Conservation (phyloP, 495 filamentous ascomycete genomes). For the Elaphomyces granulatus region DNA sequence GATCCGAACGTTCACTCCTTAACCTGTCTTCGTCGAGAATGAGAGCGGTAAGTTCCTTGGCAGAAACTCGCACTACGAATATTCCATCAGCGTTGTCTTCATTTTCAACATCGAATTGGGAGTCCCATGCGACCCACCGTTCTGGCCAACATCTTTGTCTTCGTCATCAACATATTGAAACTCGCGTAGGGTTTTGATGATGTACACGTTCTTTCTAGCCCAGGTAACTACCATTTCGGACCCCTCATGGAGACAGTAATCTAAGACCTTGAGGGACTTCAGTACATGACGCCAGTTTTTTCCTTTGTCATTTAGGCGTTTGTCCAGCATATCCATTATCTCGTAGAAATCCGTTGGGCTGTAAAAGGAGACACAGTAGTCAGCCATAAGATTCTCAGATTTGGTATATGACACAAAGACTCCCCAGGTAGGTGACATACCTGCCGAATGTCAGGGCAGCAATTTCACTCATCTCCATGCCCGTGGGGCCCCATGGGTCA, state of each 20-base stretch:
- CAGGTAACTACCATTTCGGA: conserved; percentile 94
- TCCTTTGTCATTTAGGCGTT: conserved; percentile 96
- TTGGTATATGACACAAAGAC: no score
- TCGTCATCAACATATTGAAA: conserved; percentile 96
- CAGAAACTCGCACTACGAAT: conserved; percentile 71
- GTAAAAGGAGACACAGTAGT: conserved; percentile 11
- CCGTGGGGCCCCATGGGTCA: conserved; percentile 97
- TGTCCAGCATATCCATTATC: conserved; percentile 99
- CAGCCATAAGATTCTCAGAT: conserved; percentile 1
- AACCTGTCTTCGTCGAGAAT: conserved; percentile 90
- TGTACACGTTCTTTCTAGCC: conserved; percentile 95
- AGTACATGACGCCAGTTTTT: conserved; percentile 99
- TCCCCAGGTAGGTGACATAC: no score
- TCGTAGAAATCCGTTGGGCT: conserved; percentile 97
- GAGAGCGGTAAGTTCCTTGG: conserved; percentile 90
- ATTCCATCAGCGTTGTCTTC: conserved; percentile 11
- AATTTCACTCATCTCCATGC: conserved; percentile 98
- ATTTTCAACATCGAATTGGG: not conserved
- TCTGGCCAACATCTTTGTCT: conserved; percentile 84
- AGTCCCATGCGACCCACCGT: conserved; percentile 45
- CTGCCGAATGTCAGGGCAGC: conserved; percentile 93
- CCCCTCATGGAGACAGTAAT: conserved; percentile 97
- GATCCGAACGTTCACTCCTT: conserved; percentile 77
- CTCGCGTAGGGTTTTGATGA: conserved; percentile 96
- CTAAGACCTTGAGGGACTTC: conserved; percentile 93